Evolutionary conservation across 495 filamentous ascomycete species (phyloP), one percentile per base, ranked within the genome.

Genomic region (Tuber microsphaerosporum): DNA sequence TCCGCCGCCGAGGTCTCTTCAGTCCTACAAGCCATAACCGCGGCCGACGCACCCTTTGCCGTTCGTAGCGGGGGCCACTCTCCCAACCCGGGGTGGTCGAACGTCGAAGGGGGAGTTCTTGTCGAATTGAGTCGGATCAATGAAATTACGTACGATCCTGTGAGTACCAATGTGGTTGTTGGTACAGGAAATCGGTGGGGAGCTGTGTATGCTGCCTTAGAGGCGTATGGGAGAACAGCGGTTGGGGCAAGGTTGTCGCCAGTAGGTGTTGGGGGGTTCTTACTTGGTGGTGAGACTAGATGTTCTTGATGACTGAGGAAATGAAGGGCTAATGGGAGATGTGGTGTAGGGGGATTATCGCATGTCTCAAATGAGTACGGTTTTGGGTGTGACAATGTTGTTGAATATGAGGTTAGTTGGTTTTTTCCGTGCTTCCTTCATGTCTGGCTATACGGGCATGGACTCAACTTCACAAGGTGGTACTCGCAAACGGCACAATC

Each of bases 121-220:
- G 41, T 61, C 14, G 72, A 73, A 43, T 41, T 73, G 44, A 46
- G 42, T 31, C 51, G n/a, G 14, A 61, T 61, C n/a, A 61, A 61
- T 6, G 51, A 71, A 41, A 71, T 44, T 17, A 71, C 70, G 20
- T 71, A 71, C 26, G 31, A 44, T 34, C 70, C 70, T 8, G 12
- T 16, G n/a, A 71, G 20, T 12, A 80, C 84, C 37, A 84, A 85
- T 2, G 83, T 87, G 0, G 81, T 80, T 16, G 78, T 88, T 72
- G 88, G 88, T 2, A 81, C 85, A 10, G 88, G 88, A 22, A 85
- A 84, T 70, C 81, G 84, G 31, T 87, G 87, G 85, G 84, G 84
- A 43, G 84, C 85, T 14, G 85, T 89, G 34, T 87, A 87, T 43
- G 51, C 73, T 17, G 79, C 81, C 45, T 85, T 89, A 1, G 86